Percentiles rank a stretch among this genome's conserved stretches.
These are phyloP conservation scores for Metarhizium anisopliae DNA, from an alignment of 2,329 filamentous ascomycete species.

Conservation along the genomic window DNA sequence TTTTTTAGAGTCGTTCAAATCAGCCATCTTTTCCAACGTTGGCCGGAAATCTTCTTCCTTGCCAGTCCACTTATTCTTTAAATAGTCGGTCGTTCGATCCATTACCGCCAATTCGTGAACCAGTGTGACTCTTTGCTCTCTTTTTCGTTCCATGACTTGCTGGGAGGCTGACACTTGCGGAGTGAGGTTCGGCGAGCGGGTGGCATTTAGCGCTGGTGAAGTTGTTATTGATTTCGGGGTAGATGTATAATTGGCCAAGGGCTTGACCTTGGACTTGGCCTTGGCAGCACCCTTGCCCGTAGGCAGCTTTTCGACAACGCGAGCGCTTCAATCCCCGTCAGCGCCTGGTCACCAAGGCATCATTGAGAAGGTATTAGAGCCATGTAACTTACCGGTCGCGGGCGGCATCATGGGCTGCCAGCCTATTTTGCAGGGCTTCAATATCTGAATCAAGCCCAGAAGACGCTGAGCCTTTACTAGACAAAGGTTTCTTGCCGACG, in stretches of 20 bases:
- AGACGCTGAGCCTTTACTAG: conserved; percentile 26
- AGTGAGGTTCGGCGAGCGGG: conserved; percentile 43
- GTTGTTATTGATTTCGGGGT: conserved; percentile 35
- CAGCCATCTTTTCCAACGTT: conserved; percentile 50
- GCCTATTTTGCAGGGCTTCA: conserved; percentile 36
- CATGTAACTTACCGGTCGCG: conserved; percentile 24
- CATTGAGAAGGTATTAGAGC: conserved; percentile 2
- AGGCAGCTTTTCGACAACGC: conserved; percentile 24
- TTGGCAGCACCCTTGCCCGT: conserved; percentile 19
- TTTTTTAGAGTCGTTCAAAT: conserved; percentile 39
- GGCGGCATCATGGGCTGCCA: conserved; percentile 26
- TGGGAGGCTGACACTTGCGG: conserved; percentile 42
- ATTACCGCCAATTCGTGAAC: conserved; percentile 53
- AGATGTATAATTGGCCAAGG: conserved; percentile 30
- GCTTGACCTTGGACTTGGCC: conserved; percentile 30
- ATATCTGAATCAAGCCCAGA: conserved; percentile 40
- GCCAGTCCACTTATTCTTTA: conserved; percentile 42
- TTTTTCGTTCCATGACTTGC: conserved; percentile 42
- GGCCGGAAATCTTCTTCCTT: conserved; percentile 43
- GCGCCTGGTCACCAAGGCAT: conserved; percentile 10
- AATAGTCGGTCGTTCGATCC: conserved; percentile 39
- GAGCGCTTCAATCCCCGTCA: conserved; percentile 22
- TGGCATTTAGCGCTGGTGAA: conserved; percentile 47
- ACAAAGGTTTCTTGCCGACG: conserved; percentile 20
- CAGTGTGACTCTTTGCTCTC: conserved; percentile 42